A percentile compares a stretch with the other conserved stretches of the same genome.
These are phyloP conservation scores for Neobulgaria alba DNA, from an alignment of 2,329 filamentous ascomycete species.

Conservation along the genomic window DNA sequence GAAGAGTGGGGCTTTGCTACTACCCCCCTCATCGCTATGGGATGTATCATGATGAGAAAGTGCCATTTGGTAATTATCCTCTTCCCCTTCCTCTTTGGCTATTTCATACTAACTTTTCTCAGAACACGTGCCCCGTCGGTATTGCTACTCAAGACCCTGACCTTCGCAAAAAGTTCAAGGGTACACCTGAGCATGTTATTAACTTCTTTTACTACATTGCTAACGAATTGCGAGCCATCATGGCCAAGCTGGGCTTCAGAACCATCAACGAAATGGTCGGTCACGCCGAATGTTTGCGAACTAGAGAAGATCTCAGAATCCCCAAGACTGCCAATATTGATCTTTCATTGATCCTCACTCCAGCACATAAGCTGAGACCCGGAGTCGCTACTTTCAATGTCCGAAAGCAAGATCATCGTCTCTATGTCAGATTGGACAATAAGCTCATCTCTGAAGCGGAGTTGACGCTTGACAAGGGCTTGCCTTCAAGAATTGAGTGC, in stretches of 20 bases:
- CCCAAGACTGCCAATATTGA: slow-evolving; percentile 91
- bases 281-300: slow-evolving; percentile 75
- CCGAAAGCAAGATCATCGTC: slow-evolving; percentile 91
- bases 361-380: slow-evolving; percentile 89
- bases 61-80: slow-evolving; percentile 10
- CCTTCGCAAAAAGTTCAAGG: slow-evolving; percentile 85
- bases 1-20: slow-evolving; percentile 98
- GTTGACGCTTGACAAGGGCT: slow-evolving; percentile 85
- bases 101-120: slow-evolving; percentile 18
- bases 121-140: slow-evolving; percentile 81
- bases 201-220: slow-evolving; percentile 94
- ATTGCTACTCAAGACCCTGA: slow-evolving; percentile 96
- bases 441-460: slow-evolving; percentile 95
- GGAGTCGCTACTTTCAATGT: slow-evolving; percentile 96
- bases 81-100: slow-evolving; percentile 3
- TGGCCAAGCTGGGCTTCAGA: slow-evolving; percentile 90
- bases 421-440: slow-evolving; percentile 90
- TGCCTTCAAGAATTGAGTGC: slow-evolving; percentile 88
- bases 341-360: slow-evolving; percentile 83
- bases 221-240: slow-evolving; percentile 92
- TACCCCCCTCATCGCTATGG: slow-evolving; percentile 90
- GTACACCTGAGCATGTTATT: slow-evolving; percentile 91
- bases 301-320: slow-evolving; percentile 80
- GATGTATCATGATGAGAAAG: slow-evolving; percentile 90
- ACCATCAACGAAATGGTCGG: slow-evolving; percentile 98